Base-by-base conservation (phyloP, 306 rosid genomes). In the Fagus sylvatica region DNA sequence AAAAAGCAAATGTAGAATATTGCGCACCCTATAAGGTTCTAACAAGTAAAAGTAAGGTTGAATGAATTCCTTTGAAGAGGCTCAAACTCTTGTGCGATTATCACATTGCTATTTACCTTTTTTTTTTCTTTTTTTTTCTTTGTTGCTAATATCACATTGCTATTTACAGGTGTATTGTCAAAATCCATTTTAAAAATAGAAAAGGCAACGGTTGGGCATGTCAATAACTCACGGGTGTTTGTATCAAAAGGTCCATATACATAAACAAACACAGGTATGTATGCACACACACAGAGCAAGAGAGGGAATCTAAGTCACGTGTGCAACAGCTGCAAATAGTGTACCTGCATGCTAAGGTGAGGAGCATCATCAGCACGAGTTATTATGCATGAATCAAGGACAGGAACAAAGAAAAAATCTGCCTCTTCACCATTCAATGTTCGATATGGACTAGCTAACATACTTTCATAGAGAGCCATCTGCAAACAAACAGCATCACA, bases 301-400 rank as follows among this genome's bases (percentile, higher is more conserved):
- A 11, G 40, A 19, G 19, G 36, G 32, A 10, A 57, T 57, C 64
- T 57, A 57, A 19, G 36, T 28, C 64, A 57, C 15, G 22, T 22
- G 34, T 43, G 19, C 30, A 71, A 75, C 34, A 61, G 36, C 64
- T 60, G n/a, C 39, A 57, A 6, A 77, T 69, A 80, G 72, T 59
- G 53, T 88, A 93, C 99, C 97, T 76, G 36, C 88, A 87, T 6
- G 74, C 89, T 95, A 85, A 95, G 82, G 87, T 92, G 97, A 78
- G 99, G 99, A 79, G 99, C 96, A 83, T 95, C 98, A 76, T 82
- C 93, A 17, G 98, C 98, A 8, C 98, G 99, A 79, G 91, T 88
- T 78, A 95, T 95, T 81, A 95, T 87, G 83, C 99, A 95, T 53
- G 97, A 84, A 91, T 95, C 99, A 78, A 95, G 98, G 83, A 90